These are phyloP conservation scores for Xylaria intraflava DNA, from an alignment of 495 filamentous ascomycete genomes.

Conservation along the genomic window DNA sequence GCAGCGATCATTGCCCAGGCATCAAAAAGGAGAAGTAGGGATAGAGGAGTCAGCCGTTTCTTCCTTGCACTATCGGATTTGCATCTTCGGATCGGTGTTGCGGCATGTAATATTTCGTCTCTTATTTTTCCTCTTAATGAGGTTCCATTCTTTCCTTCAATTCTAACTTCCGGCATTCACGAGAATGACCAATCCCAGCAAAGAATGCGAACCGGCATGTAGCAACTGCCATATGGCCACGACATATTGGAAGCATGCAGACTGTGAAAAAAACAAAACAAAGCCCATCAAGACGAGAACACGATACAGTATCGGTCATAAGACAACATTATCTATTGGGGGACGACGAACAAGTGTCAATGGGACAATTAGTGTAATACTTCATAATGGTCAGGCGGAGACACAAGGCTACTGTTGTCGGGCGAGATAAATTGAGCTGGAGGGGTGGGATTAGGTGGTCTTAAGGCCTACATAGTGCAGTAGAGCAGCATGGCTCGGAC, in stretches of 20 bases:
- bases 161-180: constrained; percentile 17
- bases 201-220: constrained; percentile 2
- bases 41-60: constrained; percentile 12
- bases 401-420: neutral
- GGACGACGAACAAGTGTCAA: neutral
- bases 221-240: constrained; percentile 13
- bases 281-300: constrained; percentile 24
- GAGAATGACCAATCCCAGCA: neutral
- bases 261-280: too few species aligned
- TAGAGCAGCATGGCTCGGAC: neutral
- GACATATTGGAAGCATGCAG: constrained; percentile 19
- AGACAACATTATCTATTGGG: constrained; percentile 7
- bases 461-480: too few species aligned
- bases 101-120: constrained; percentile 1
- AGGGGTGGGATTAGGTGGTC: too few species aligned
- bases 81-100: constrained; percentile 21
- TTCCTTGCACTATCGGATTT: constrained; percentile 16
- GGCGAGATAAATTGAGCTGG: constrained; percentile 1
- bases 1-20: constrained; percentile 29
- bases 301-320: constrained; percentile 16
- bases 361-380: neutral
- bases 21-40: constrained; percentile 28
- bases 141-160: constrained; percentile 13
- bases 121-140: neutral
- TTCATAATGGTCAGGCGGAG: constrained; percentile 2